These are phyloP conservation scores for Hymenoscyphus fraxineus DNA, from an alignment of 2,329 filamentous ascomycete species.

Conservation along the genomic window DNA sequence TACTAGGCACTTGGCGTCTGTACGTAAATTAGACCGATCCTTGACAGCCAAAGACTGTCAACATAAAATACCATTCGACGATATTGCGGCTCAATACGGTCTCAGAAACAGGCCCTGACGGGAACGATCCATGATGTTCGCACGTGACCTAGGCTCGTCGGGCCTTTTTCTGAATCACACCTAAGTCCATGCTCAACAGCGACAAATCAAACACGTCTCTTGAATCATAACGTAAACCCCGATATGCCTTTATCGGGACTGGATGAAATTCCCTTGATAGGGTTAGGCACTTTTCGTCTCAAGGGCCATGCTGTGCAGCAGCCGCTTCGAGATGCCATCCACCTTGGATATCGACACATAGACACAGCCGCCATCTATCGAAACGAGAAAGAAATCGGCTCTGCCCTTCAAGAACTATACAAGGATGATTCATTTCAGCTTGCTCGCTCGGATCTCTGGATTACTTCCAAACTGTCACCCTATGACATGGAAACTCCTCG, in stretches of 20 bases:
- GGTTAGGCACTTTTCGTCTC: slow-evolving; percentile 19
- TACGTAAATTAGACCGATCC: no score
- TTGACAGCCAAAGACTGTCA: no score
- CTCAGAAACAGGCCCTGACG: background rate
- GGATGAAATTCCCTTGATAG: slow-evolving; percentile 9
- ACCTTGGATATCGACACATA: slow-evolving; percentile 26
- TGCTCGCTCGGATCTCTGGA: slow-evolving; percentile 21
- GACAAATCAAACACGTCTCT: no score
- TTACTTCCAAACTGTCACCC: slow-evolving; percentile 22
- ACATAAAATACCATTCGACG: background rate
- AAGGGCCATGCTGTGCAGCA: slow-evolving; percentile 16
- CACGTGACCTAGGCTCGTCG: no score
- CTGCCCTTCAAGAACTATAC: slow-evolving; percentile 8
- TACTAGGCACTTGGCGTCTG: no score
- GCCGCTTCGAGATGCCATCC: slow-evolving; percentile 20
- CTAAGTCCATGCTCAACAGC: no score
- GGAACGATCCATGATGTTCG: no score
- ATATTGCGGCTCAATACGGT: no score
- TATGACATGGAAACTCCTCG: slow-evolving; percentile 10
- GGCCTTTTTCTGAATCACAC: no score
- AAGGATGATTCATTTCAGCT: background rate
- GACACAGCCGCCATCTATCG: slow-evolving; percentile 22
- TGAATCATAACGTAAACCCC: no score
- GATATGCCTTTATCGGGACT: no score
- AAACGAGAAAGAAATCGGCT: slow-evolving; percentile 22